These are phyloP conservation scores for Leptodontidium sp. DNA, from an alignment of 2,329 filamentous ascomycete species.

Conservation along the genomic window DNA sequence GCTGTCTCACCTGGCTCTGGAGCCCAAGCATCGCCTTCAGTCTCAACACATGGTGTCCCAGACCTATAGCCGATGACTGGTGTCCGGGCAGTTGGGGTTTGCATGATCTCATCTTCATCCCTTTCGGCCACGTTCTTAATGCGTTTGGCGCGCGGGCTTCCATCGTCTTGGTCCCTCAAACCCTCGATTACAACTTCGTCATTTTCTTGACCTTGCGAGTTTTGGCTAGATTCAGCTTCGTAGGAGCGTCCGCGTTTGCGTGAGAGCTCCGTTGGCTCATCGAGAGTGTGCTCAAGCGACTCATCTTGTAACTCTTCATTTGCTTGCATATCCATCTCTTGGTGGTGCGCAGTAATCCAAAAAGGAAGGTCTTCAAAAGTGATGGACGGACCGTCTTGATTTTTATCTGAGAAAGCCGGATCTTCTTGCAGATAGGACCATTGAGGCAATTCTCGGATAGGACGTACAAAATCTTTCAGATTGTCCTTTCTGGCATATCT, in stretches of 20 bases:
- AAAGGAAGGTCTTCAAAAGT: conserved; percentile 38
- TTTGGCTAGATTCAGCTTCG: conserved; percentile 22
- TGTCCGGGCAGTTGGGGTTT: conserved; percentile 26
- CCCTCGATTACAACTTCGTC: conserved; percentile 28
- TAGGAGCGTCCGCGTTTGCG: conserved; percentile 41
- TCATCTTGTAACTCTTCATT: background rate
- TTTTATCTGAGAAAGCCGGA: conserved; percentile 51
- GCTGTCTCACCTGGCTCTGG: conserved; percentile 44
- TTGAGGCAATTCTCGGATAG: conserved; percentile 51
- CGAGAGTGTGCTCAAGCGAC: background rate
- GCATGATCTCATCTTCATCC: conserved; percentile 19
- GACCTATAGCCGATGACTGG: conserved; percentile 31
- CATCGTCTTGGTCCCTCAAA: conserved; percentile 19
- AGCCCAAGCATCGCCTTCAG: conserved; percentile 45
- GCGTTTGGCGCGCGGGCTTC: conserved; percentile 38
- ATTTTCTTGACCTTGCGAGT: conserved; percentile 32
- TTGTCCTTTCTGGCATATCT: conserved; percentile 55
- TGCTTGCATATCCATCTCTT: conserved; percentile 9
- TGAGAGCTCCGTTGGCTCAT: conserved; percentile 21
- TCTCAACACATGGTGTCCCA: conserved; percentile 39
- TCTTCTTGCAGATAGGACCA: conserved; percentile 54
- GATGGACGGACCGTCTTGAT: conserved; percentile 37
- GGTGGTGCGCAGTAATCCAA: conserved; percentile 40
- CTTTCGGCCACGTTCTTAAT: conserved; percentile 34
- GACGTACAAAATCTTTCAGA: conserved; percentile 52